Base-by-base conservation (phyloP, 768 basidiomycete species). In the Leccinum ochraceum region DNA sequence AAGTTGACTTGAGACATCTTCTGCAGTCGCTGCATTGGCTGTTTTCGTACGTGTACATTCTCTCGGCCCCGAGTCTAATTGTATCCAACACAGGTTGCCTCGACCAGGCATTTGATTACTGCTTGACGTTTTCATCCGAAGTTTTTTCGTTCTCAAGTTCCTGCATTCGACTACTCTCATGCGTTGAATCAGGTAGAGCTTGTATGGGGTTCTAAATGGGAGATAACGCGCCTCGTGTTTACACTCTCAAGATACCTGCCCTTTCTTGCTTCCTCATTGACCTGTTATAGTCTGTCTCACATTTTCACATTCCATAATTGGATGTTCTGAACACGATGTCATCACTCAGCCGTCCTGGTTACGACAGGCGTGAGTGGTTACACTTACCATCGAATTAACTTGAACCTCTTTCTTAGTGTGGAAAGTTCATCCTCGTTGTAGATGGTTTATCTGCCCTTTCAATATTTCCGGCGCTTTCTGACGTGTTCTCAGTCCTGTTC, bases 211-310 rank as follows among this genome's bases (percentile, higher is more conserved):
- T 0, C 32, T 34, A 34, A 34, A 34, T 73, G 70, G 70, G 60
- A 56, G n/a, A 20, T 17, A 4, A 36, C 71, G 30, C 69, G 69
- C 36, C 32, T 65, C 26, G 56, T 73, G 16, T 71, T 71, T 52
- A 67, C 69, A 6, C 6, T 71, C 8, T 58, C 71, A 49, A 71
- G 70, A 63, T 73, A 73, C 59, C 55, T 73, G 30, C 55, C 71
- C 30, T 69, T 71, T 37, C 1, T 71, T 55, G 44, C 65, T 10
- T 59, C 63, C n/a, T 56, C 59, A 0, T 32, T 67, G 17, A 56
- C 68, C 11, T 67, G 65, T 36, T 71, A 66, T 53, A 54, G 70
- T 67, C 9, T 3, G 62, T 60, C 22, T 53, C 36, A 14, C 6
- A 4, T 36, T 55, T 10, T n/a, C 44, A 3, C 30, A 14, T 36